These are phyloP conservation scores for Centrapalus pauciflorus DNA, from an alignment of 129 eudicot genomes.

Conservation along the genomic window DNA sequence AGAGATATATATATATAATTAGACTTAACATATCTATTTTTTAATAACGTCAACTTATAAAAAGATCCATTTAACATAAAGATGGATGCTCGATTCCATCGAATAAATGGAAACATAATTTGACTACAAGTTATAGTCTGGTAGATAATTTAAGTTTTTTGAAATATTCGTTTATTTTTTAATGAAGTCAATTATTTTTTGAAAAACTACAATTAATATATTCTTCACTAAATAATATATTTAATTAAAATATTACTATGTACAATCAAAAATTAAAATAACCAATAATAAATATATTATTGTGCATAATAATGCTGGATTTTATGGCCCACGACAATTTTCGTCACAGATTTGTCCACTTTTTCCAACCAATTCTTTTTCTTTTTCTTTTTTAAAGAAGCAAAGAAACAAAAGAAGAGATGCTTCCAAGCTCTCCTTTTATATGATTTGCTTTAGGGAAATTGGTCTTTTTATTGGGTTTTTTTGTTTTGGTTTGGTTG, in stretches of 20 bases:
- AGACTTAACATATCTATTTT: too few relatives aligned
- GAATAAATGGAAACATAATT: background rate
- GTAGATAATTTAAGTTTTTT: background rate
- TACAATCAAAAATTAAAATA: background rate
- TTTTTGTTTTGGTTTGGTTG: too few relatives aligned
- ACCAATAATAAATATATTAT: background rate
- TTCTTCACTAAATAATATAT: too few relatives aligned
- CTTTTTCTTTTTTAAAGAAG: background rate
- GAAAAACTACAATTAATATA: too few relatives aligned
- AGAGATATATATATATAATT: too few relatives aligned
- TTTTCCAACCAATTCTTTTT: background rate
- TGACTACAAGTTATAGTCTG: background rate
- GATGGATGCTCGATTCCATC: background rate
- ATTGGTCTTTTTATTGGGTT: background rate
- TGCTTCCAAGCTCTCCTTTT: background rate
- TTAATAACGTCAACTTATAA: background rate
- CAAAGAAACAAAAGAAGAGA: conserved; percentile 8
- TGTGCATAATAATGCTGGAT: background rate
- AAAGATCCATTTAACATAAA: background rate
- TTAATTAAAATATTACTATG: too few relatives aligned
- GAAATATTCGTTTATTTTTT: background rate
- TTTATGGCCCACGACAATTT: background rate
- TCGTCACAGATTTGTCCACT: background rate
- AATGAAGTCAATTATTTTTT: too few relatives aligned
- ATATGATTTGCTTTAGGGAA: background rate